A percentile compares a stretch with the other conserved stretches of the same genome.
phyloP scores from a whole-genome alignment of 2,329 filamentous ascomycete species.

The Rhynchosporium agropyri region DNA sequence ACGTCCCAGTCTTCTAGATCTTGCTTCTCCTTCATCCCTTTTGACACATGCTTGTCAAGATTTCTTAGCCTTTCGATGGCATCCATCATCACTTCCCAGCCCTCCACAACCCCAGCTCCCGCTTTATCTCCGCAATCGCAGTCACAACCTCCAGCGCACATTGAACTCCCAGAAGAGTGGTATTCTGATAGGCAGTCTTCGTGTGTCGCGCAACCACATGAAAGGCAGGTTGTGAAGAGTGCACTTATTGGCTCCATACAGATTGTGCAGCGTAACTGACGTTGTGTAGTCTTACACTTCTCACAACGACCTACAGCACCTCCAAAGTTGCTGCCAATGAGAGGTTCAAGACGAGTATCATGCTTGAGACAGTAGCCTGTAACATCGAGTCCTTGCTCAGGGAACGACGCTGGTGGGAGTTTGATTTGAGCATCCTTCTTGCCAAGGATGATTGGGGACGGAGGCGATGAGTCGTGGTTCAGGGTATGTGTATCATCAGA shows the following conservation, averaged over 20 bases:
- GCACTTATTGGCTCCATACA: conserved; percentile 63
- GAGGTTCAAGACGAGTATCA: conserved; percentile 63
- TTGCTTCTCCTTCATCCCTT: conserved; percentile 27
- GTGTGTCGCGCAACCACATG: conserved; percentile 65
- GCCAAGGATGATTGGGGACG: conserved; percentile 58
- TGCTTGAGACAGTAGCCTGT: conserved; percentile 65
- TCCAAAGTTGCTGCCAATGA: conserved; percentile 45
- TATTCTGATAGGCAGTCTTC: conserved; percentile 50
- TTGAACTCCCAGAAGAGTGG: conserved; percentile 46
- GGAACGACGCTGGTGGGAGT: conserved; percentile 50
- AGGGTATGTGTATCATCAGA: conserved; percentile 37
- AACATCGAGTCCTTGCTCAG: conserved; percentile 58
- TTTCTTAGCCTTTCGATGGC: conserved; percentile 39
- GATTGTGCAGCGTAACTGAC: conserved; percentile 62
- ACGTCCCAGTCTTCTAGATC: conserved; percentile 35
- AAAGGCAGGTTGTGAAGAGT: conserved; percentile 62
- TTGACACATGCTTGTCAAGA: conserved; percentile 26
- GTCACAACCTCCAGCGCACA: conserved; percentile 66
- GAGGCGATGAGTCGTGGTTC: conserved; percentile 32
- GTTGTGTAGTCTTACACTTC: conserved; percentile 57
- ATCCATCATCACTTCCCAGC: conserved; percentile 59
- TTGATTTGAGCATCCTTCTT: conserved; percentile 51
- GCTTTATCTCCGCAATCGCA: conserved; percentile 64
- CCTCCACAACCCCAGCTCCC: conserved; percentile 59
- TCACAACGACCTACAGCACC: conserved; percentile 54